Conservation (phyloP, 306 rosid species). For the Cucurbita maxima region DNA sequence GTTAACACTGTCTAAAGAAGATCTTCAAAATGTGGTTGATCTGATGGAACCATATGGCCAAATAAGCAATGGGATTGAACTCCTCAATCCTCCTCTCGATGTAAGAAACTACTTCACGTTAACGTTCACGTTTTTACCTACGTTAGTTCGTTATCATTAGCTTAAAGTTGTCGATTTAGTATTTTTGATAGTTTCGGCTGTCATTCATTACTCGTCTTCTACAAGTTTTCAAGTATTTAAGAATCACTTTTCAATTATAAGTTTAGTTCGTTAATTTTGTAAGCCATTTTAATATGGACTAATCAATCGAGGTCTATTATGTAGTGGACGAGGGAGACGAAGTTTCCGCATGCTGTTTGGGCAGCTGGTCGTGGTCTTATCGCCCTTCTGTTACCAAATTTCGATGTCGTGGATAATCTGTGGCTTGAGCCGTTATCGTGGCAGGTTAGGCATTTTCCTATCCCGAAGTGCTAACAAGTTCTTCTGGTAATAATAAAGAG, state of each 20-base stretch:
- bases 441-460: constrained; percentile 55
- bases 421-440: constrained; percentile 97
- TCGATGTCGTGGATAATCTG: constrained; percentile 69
- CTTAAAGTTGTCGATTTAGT: not conserved
- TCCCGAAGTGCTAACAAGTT: not conserved
- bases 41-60: constrained; percentile 98
- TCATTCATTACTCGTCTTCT: not conserved
- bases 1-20: constrained; percentile 57
- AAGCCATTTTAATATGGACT: constrained; percentile 8
- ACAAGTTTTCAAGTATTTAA: not conserved
- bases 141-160: not conserved
- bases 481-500: not conserved
- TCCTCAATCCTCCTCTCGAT: constrained; percentile 76
- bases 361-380: constrained; percentile 93
- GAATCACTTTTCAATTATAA: not conserved
- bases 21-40: constrained; percentile 72
- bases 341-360: constrained; percentile 96
- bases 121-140: not conserved
- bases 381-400: constrained; percentile 78
- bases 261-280: not conserved
- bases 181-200: no score
- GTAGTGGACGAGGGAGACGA: constrained; percentile 85
- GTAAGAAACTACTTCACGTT: constrained; percentile 33
- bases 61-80: constrained; percentile 89
- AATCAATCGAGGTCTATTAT: constrained; percentile 1